phyloP scores from a whole-genome alignment of 169 alveolate species.

The Plasmodium relictum region DNA sequence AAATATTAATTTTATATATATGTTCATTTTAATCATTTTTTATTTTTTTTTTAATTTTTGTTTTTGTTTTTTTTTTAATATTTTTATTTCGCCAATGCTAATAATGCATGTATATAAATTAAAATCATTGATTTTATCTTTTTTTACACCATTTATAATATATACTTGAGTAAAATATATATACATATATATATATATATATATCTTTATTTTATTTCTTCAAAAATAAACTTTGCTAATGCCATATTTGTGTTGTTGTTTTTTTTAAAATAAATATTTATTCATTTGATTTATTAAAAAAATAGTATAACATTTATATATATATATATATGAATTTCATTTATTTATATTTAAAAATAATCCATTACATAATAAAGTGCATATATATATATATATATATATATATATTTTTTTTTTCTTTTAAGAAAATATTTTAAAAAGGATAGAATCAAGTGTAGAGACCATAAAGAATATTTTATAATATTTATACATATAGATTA shows the following conservation, averaged over 20 bases:
- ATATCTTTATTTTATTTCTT: neutral
- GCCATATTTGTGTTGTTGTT: neutral
- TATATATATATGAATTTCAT: neutral
- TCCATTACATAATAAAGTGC: neutral
- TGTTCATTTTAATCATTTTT: no score
- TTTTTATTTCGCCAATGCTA: no score
- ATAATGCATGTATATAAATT: no score
- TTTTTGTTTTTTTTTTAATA: no score
- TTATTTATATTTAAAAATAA: neutral
- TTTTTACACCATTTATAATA: no score
- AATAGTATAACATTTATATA: neutral
- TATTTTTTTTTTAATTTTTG: no score
- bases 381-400: constrained; percentile 12
- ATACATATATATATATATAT: neutral
- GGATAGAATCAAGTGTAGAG: constrained; percentile 74
- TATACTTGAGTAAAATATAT: no score
- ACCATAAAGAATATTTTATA: constrained; percentile 64
- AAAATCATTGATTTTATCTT: no score
- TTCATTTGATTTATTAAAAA: neutral
- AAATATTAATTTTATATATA: no score
- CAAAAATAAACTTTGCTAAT: neutral
- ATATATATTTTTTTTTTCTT: neutral
- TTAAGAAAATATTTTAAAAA: constrained; percentile 54
- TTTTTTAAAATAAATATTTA: neutral
- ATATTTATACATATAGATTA: neutral